Conservation (phyloP, 345 rosid genomes). For the Psidium friedrichsthalianum region DNA sequence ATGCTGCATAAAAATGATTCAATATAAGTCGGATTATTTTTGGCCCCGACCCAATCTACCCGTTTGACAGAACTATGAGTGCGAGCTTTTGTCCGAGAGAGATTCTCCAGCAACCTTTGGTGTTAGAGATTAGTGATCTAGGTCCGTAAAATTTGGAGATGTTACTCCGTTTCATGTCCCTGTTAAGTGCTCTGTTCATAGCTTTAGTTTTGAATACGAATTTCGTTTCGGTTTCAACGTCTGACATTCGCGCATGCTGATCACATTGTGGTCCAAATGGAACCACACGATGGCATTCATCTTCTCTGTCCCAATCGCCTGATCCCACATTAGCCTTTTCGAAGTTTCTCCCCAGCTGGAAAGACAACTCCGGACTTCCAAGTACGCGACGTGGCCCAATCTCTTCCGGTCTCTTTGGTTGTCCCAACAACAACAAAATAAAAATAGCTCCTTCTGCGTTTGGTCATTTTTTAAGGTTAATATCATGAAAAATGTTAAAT, state of each 20-base stretch:
- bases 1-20: too few species aligned
- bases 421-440: background rate
- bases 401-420: background rate
- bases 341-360: background rate
- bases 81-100: background rate
- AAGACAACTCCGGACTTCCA: background rate
- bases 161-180: fast-evolving
- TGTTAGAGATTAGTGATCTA: background rate
- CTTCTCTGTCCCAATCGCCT: background rate
- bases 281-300: background rate
- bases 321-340: background rate
- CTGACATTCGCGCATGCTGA: background rate
- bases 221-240: background rate
- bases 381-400: background rate
- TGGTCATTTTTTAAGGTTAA: background rate
- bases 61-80: background rate
- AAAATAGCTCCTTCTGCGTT: background rate
- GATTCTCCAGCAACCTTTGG: background rate
- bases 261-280: background rate
- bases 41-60: too few species aligned
- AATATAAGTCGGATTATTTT: too few species aligned
- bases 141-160: background rate
- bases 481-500: too few species aligned
- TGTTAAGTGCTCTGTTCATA: background rate
- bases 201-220: background rate